Evolutionary conservation across 306 rosid genomes (phyloP).

Genomic region (Acmispon strigosus): DNA sequence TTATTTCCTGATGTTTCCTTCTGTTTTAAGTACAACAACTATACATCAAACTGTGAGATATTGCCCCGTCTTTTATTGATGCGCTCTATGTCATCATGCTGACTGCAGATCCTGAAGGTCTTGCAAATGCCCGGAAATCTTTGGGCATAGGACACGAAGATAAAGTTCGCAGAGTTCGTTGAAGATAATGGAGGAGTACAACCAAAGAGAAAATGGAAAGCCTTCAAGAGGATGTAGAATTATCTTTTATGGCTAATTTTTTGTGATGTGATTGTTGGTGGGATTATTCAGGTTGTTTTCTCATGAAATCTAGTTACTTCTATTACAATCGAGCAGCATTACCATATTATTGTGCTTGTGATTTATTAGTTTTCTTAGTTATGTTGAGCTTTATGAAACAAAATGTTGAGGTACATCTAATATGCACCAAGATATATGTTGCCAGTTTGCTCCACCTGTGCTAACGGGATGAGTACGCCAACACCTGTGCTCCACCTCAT

Average conservation of each 20-base stretch:
- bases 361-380: neutral
- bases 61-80: neutral
- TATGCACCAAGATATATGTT: too few species aligned
- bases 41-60: neutral
- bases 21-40: neutral
- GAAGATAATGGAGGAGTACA: neutral
- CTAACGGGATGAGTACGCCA: too few species aligned
- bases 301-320: neutral
- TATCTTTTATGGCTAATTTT: neutral
- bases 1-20: neutral
- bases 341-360: neutral
- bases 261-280: neutral
- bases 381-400: neutral
- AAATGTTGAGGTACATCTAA: too few species aligned
- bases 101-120: slow-evolving; percentile 85
- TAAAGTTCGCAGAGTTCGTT: slow-evolving; percentile 68
- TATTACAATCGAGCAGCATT: neutral
- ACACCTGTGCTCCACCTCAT: too few species aligned
- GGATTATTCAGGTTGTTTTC: neutral
- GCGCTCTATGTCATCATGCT: slow-evolving; percentile 6
- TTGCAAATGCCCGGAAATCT: slow-evolving; percentile 87
- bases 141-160: slow-evolving; percentile 86
- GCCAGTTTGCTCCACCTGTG: too few species aligned
- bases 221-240: neutral
- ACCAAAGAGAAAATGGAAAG: neutral